These are phyloP conservation scores for Coemansia sp. DNA, from an alignment of 192 early-diverging fungal genomes.

Conservation along the genomic window DNA sequence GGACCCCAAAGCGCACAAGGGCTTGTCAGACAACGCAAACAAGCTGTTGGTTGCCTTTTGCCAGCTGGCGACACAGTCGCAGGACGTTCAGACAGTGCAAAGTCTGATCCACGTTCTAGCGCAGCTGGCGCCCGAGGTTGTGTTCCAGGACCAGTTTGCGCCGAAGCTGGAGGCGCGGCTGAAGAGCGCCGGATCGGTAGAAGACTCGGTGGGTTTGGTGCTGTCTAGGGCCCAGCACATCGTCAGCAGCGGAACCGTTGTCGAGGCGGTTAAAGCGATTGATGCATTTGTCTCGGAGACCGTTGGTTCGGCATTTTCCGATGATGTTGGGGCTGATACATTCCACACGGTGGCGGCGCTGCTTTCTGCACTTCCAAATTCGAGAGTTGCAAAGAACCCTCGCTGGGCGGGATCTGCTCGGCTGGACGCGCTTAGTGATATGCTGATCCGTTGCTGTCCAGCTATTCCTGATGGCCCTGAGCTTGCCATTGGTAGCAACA, in stretches of 20 bases:
- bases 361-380: slow-evolving; percentile 25
- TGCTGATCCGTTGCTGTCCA: background rate
- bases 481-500: background rate
- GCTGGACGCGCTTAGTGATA: slow-evolving; percentile 13
- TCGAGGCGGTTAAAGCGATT: slow-evolving; percentile 25
- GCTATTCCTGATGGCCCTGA: background rate
- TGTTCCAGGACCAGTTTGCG: slow-evolving; percentile 39
- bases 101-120: slow-evolving; percentile 34
- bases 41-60: slow-evolving; percentile 41
- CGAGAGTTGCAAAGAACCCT: slow-evolving; percentile 11
- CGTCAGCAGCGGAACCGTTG: slow-evolving; percentile 11
- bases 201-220: slow-evolving; percentile 33
- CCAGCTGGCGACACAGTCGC: slow-evolving; percentile 33
- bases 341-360: slow-evolving; percentile 14
- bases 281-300: slow-evolving; percentile 26
- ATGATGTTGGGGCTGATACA: background rate
- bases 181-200: slow-evolving; percentile 26
- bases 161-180: slow-evolving; percentile 27
- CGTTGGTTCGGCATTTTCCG: background rate
- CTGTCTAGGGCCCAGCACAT: slow-evolving; percentile 38
- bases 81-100: slow-evolving; percentile 21
- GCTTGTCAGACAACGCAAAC: slow-evolving; percentile 9
- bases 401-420: slow-evolving; percentile 20
- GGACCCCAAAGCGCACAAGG: slow-evolving; percentile 9
- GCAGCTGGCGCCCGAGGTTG: slow-evolving; percentile 36